Base-by-base conservation (phyloP, 2,329 filamentous ascomycete species). In the Raffaelea ambrosiae region DNA sequence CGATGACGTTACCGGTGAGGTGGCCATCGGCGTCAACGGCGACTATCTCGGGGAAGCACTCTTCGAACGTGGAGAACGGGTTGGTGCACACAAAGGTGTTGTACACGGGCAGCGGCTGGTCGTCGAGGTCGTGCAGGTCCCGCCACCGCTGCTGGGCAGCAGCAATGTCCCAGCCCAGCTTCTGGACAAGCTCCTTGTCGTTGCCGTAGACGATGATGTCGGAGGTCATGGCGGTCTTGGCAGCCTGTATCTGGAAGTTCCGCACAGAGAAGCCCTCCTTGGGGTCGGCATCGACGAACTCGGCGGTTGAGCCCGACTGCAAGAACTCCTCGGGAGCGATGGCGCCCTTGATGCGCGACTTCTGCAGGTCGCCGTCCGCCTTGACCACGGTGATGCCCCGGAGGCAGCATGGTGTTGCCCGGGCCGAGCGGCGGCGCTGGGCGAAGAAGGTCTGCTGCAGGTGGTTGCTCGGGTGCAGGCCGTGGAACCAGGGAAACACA, bases 401-500 rank as follows among this genome's bases (percentile, higher is more conserved):
- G 58, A 95, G 74, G 61, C 88, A 94, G 57, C 74, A 77, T 0
- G 89, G 88, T 2, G 82, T 81, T 55, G 77, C 83, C 42, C 86
- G 76, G 44, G 84, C 66, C n/a, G 78, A 72, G 51, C 82, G 84
- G 58, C 83, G 83, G 52, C 88, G 79, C 22, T 86, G 83, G 45
- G 83, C 81, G 63, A 98, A 97, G 70, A 96, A 97, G 7, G 86
- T 79, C 52, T 93, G 77, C 60, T 98, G 93, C 47, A 95, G 77
- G 51, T 88, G 82, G 60, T 98, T 98, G 52, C 85, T 80, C 1
- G 87, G 83, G 59, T 97, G 90, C 38, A 97, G 70, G 21, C 93
- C 93, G 67, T 98, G 93, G 21, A 96, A 73, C 93, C 93, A 98
- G 2, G 93, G 93, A 59, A 97, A 98, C 52, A 97, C 87, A 51